Evolutionary conservation across 495 filamentous ascomycete species (phyloP).

Genomic region (Bathelium albidoporum): DNA sequence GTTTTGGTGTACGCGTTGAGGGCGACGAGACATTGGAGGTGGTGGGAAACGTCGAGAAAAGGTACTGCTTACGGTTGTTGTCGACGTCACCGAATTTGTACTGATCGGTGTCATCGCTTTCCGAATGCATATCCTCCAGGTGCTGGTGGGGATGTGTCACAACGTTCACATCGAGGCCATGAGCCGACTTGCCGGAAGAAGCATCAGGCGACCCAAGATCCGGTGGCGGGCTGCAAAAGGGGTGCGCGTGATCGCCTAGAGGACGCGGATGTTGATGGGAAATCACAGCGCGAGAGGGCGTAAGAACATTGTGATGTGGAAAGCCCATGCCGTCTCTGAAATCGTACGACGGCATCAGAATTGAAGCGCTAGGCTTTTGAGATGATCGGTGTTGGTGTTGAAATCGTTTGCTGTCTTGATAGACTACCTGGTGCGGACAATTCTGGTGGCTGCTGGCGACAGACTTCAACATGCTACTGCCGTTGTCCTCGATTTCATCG

Average conservation of each 20-base stretch:
- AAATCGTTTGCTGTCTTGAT: not conserved
- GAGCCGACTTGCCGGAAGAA: not conserved
- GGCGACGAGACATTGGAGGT: not conserved
- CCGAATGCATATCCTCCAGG: not conserved
- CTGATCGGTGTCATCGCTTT: not conserved
- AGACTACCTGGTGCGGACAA: not conserved
- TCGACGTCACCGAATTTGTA: not conserved
- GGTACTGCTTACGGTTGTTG: conserved; percentile 2
- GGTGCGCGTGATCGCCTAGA: conserved; percentile 22
- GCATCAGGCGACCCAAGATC: not conserved
- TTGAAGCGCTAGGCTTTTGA: not conserved
- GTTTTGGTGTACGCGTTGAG: not conserved
- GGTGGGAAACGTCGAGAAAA: not conserved
- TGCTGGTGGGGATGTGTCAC: not conserved
- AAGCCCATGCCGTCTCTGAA: conserved; percentile 11
- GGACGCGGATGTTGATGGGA: conserved; percentile 26
- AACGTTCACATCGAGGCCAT: not conserved
- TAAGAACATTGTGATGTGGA: conserved; percentile 16
- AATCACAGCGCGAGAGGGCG: not conserved
- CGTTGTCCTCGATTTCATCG: conserved; percentile 9
- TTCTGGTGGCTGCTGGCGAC: conserved; percentile 1
- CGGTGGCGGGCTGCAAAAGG: conserved; percentile 22
- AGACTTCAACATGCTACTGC: conserved; percentile 15
- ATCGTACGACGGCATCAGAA: conserved; percentile 17
- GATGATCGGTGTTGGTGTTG: not conserved